phyloP scores from a whole-genome alignment of 1,284 basidiomycete genomes.

The Cutaneotrichosporon cavernicola region DNA sequence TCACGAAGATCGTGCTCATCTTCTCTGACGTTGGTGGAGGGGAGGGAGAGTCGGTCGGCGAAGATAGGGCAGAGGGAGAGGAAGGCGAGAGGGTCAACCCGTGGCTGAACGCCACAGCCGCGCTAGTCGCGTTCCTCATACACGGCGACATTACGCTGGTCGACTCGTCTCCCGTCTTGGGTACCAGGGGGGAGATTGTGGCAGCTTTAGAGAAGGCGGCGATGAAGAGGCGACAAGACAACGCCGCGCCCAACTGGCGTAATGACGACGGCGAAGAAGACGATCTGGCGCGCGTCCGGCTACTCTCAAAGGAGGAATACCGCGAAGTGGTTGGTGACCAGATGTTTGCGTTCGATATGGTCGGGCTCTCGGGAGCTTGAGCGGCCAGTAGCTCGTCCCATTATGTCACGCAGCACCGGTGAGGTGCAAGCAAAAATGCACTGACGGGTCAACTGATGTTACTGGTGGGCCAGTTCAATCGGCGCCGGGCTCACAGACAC shows the following conservation, averaged over 20 bases:
- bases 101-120: neutral
- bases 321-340: neutral
- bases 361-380: neutral
- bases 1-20: neutral
- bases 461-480: neutral
- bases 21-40: neutral
- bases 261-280: neutral
- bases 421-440: neutral
- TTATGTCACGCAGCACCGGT: neutral
- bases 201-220: neutral
- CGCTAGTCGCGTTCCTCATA: neutral
- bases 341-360: neutral
- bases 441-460: neutral
- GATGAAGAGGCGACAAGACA: neutral
- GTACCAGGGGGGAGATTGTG: neutral
- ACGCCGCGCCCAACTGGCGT: neutral
- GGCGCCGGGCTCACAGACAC: neutral
- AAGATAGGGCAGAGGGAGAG: neutral
- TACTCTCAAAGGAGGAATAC: neutral
- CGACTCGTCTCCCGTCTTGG: neutral
- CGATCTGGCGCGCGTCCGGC: neutral
- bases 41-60: neutral
- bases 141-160: neutral
- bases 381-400: neutral
- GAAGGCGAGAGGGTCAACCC: neutral